Base-by-base conservation (phyloP, 2,329 filamentous ascomycete species). In the Aureobasidium sp. region DNA sequence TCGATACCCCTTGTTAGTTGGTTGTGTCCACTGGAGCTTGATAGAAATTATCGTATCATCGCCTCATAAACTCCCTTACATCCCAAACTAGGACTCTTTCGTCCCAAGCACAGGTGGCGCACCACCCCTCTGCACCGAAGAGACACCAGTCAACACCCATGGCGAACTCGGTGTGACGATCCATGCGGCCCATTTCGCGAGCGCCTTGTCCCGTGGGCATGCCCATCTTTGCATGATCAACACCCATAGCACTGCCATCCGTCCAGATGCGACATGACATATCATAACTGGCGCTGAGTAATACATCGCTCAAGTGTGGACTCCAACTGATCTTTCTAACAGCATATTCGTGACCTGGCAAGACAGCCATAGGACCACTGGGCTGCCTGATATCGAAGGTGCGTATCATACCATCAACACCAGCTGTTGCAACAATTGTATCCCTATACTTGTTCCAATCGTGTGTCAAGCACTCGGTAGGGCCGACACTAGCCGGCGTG, bases 361-460 rank as follows among this genome's bases (percentile, higher is more conserved):
- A 82, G 4, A 92, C 76, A 7, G 88, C 81, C 10, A 90, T 72
- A 0, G 93, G 90, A 0, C 91, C 91, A 5, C 81, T 84, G 0
- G 90, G 88, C 69, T 86, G 88, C 47, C 94, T 83, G 50, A 97
- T 87, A 74, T 99, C 94, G 70, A 97, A 97, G 0, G 89, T 94
- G 52, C 94, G 86, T 64, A 99, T 87, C 20, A 88, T 78, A 60
- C 89, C 84, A 74, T 99, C 94, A 3, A 97, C 94, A 61, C 94
- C 93, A 1, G 86, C 94, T 0, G 91, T 91, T 0, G 94, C 94
- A 61, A 99, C 79, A 29, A 97, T 80, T 0, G 86, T 88, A 67
- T 91, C 86, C 42, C 89, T 84, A 77, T 99, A 99, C 76, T 99
- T 99, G 78, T 99, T 99, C 94, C 94, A 99, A 75, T 99, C 94